phyloP scores from a whole-genome alignment of 768 basidiomycete species.

The Pleurotus citrinopileatus region DNA sequence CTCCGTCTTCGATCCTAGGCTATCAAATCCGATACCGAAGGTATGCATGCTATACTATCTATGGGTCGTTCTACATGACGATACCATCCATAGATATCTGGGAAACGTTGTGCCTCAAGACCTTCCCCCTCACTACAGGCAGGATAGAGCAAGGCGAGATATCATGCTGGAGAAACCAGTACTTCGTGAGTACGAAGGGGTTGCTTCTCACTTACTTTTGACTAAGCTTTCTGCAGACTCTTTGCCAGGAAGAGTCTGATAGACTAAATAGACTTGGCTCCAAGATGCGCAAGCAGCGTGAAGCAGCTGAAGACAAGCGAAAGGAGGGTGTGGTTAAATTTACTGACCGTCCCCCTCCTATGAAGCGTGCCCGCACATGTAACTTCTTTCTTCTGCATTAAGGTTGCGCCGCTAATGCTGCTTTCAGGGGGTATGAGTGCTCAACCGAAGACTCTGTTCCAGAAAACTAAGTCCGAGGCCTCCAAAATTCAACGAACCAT shows the following conservation, averaged over 20 bases:
- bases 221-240: constrained; percentile 33
- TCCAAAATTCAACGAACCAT: constrained; percentile 64
- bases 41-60: constrained; percentile 26
- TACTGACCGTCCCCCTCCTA: constrained; percentile 68
- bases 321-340: constrained; percentile 71
- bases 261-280: constrained; percentile 62
- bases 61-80: background rate
- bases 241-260: constrained; percentile 57
- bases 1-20: constrained; percentile 35
- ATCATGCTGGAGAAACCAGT: constrained; percentile 67
- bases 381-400: constrained; percentile 17
- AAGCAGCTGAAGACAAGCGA: constrained; percentile 72
- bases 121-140: constrained; percentile 53
- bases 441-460: constrained; percentile 68
- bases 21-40: constrained; percentile 53
- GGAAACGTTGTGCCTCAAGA: constrained; percentile 60
- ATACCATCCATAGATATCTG: constrained; percentile 50
- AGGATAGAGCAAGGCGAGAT: constrained; percentile 41
- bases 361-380: constrained; percentile 65
- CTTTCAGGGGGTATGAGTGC: constrained; percentile 32
- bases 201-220: constrained; percentile 6
- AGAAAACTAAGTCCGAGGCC: constrained; percentile 73
- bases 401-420: constrained; percentile 11
- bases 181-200: constrained; percentile 50
- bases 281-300: constrained; percentile 62